phyloP scores from a whole-genome alignment of 768 basidiomycete species.

The Lentinula sp. region DNA sequence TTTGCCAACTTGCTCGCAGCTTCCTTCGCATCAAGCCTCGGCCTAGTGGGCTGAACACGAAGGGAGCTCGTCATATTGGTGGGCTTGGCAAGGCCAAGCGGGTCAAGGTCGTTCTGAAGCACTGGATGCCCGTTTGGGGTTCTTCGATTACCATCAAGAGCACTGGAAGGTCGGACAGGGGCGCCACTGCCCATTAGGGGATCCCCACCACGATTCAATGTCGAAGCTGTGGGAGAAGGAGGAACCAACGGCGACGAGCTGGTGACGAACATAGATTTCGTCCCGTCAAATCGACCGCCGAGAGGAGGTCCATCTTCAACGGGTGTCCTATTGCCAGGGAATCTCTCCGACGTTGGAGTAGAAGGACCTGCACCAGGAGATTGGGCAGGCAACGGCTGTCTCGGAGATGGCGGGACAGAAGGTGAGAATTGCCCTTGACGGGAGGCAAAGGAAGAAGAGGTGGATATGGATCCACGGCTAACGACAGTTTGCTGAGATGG shows the following conservation, averaged over 20 bases:
- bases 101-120: conserved; percentile 42
- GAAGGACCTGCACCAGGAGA: conserved; percentile 56
- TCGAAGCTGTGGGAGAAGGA: conserved; percentile 23
- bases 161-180: conserved; percentile 11
- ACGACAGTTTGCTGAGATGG: conserved; percentile 1
- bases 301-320: conserved; percentile 42
- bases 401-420: conserved; percentile 17
- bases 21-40: conserved; percentile 76
- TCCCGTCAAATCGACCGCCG: conserved; percentile 67
- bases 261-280: conserved; percentile 72
- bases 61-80: conserved; percentile 68
- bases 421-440: conserved; percentile 10
- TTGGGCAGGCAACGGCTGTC: conserved; percentile 33
- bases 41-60: conserved; percentile 63
- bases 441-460: conserved; percentile 7
- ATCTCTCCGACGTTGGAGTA: conserved; percentile 25
- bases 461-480: not conserved
- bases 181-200: conserved; percentile 10
- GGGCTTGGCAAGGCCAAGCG: conserved; percentile 56
- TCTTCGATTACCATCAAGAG: conserved; percentile 9
- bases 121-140: conserved; percentile 18
- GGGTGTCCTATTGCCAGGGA: conserved; percentile 20
- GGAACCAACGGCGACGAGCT: conserved; percentile 27
- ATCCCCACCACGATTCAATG: conserved; percentile 3
- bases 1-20: conserved; percentile 89